Evolutionary conservation across 2,329 filamentous ascomycete genomes (phyloP).

Genomic region (Aspergillus sp.): DNA sequence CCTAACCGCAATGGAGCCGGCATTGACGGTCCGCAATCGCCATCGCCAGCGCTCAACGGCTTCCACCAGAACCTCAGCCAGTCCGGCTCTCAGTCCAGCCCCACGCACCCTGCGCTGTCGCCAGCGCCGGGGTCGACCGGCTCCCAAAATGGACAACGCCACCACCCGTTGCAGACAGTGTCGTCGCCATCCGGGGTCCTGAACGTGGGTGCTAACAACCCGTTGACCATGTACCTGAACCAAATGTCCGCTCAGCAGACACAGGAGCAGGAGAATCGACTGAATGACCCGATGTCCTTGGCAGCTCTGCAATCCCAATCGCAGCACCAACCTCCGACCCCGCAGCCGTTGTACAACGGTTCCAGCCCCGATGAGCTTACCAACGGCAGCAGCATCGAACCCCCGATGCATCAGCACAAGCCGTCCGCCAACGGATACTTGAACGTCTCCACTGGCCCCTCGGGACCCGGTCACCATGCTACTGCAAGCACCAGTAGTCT

Average conservation of each 20-base stretch:
- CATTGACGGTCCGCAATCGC: slow-evolving; percentile 50
- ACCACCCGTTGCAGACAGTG: slow-evolving; percentile 51
- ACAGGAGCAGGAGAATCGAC: slow-evolving; percentile 58
- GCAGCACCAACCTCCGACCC: slow-evolving; percentile 55
- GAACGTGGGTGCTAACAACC: slow-evolving; percentile 74
- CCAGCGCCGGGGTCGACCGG: slow-evolving; percentile 50
- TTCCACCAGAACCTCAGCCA: slow-evolving; percentile 50
- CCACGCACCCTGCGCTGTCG: slow-evolving; percentile 49
- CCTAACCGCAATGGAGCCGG: slow-evolving; percentile 57
- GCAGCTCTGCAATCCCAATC: slow-evolving; percentile 55
- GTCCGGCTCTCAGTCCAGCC: slow-evolving; percentile 53
- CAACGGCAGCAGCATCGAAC: slow-evolving; percentile 45
- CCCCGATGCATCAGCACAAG: slow-evolving; percentile 47
- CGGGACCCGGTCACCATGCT: slow-evolving; percentile 71
- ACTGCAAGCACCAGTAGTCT: slow-evolving; percentile 53
- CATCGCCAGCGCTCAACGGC: slow-evolving; percentile 50
- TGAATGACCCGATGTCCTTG: slow-evolving; percentile 37
- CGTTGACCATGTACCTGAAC: slow-evolving; percentile 85
- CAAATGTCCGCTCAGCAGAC: slow-evolving; percentile 57
- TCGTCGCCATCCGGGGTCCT: slow-evolving; percentile 64
- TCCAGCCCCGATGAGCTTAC: slow-evolving; percentile 59
- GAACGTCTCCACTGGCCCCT: slow-evolving; percentile 47
- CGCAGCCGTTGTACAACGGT: slow-evolving; percentile 72
- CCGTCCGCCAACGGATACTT: slow-evolving; percentile 60
- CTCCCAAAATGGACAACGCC: slow-evolving; percentile 50